Percentiles rank a stretch among this genome's conserved stretches.
These are phyloP conservation scores for Irineochytrium annulatum DNA, from an alignment of 192 early-diverging fungal species.

Conservation along the genomic window DNA sequence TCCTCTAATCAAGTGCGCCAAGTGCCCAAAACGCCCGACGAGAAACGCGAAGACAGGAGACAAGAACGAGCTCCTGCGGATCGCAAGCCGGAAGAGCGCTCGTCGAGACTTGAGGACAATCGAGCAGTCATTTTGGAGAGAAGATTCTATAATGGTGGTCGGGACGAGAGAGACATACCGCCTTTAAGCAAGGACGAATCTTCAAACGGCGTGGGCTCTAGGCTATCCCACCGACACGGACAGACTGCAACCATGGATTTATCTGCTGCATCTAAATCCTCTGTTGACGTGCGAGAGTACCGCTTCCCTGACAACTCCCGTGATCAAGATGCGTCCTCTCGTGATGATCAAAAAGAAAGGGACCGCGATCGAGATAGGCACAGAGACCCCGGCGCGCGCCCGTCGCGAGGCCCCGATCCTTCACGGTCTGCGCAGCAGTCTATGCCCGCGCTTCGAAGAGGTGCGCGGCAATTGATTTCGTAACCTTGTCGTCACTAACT, in stretches of 20 bases:
- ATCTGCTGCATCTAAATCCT: no score
- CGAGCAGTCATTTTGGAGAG: no score
- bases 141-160: no score
- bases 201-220: no score
- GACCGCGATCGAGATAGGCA: slow-evolving; percentile 18
- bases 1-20: no score
- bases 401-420: slow-evolving; percentile 6
- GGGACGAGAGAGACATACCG: neutral
- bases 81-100: slow-evolving; percentile 1
- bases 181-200: slow-evolving; percentile 3
- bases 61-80: neutral
- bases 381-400: slow-evolving; percentile 7
- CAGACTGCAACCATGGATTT: no score
- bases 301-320: neutral
- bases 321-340: neutral
- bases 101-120: no score
- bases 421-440: neutral
- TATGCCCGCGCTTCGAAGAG: neutral
- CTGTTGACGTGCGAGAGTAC: neutral
- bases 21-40: no score
- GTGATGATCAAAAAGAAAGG: slow-evolving; percentile 3
- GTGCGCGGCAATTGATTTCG: no score
- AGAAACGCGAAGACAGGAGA: slow-evolving; percentile 5
- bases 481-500: no score
- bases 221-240: no score